phyloP scores from a whole-genome alignment of 805 yeast genomes.

The Starmerella apis region DNA sequence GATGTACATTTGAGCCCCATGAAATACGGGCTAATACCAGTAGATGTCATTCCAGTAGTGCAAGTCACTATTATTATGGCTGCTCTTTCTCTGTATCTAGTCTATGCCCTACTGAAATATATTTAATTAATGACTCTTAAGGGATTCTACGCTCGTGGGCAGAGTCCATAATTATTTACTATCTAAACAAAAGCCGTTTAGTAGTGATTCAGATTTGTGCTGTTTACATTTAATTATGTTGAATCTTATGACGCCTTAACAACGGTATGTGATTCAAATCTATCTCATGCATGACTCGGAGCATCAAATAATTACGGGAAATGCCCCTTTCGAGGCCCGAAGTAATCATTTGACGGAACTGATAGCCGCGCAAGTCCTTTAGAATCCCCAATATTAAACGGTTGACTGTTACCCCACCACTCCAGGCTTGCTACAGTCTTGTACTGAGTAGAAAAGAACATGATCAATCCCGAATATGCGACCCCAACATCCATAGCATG shows the following conservation, averaged over 20 bases:
- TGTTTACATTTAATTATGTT: too few species aligned
- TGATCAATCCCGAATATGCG: constrained; percentile 40
- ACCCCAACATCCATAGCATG: constrained; percentile 45
- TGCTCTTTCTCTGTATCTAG: neutral
- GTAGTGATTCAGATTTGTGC: too few species aligned
- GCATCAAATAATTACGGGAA: too few species aligned
- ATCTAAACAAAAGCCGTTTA: too few species aligned
- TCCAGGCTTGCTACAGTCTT: constrained; percentile 31
- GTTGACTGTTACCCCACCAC: constrained; percentile 43
- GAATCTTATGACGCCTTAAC: too few species aligned
- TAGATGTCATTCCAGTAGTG: constrained; percentile 15
- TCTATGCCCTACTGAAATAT: neutral
- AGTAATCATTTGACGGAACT: constrained; percentile 22
- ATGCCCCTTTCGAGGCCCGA: constrained; percentile 20
- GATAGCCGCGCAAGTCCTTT: constrained; percentile 15
- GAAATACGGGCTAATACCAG: constrained; percentile 12
- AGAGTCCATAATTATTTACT: too few species aligned
- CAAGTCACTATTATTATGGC: neutral
- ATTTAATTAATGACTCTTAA: neutral
- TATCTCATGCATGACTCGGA: too few species aligned
- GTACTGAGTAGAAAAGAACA: constrained; percentile 36
- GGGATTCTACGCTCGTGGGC: too few species aligned
- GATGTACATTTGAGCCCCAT: constrained; percentile 15
- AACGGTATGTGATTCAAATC: too few species aligned
- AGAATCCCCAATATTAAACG: constrained; percentile 15